phyloP scores from a whole-genome alignment of 352 stramenopile genomes.

The Pythium apleroticum region DNA sequence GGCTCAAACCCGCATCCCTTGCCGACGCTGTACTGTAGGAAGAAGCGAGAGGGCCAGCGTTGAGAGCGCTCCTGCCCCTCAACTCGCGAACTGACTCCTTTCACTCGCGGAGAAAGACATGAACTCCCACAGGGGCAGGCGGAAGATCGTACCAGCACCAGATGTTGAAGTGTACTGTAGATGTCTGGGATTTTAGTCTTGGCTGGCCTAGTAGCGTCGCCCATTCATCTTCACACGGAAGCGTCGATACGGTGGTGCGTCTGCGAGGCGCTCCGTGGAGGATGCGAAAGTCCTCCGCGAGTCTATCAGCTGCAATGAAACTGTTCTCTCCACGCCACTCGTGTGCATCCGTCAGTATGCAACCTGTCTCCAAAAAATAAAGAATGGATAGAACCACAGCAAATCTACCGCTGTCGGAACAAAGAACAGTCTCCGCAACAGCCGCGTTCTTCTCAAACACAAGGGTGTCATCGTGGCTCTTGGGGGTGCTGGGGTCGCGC shows the following conservation, averaged over 20 bases:
- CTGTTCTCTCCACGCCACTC: too few relatives aligned
- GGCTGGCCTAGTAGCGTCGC: too few relatives aligned
- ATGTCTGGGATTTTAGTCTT: background rate
- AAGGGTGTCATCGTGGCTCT: background rate
- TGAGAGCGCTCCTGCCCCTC: background rate
- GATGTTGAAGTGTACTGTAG: background rate
- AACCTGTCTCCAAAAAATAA: too few relatives aligned
- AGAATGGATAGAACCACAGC: too few relatives aligned
- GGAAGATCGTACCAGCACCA: conserved; percentile 1
- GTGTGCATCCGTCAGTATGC: too few relatives aligned
- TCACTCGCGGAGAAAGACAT: background rate
- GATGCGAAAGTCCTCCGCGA: too few relatives aligned
- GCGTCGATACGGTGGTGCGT: too few relatives aligned
- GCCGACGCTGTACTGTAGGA: background rate
- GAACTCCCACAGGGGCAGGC: background rate
- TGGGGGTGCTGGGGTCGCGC: background rate
- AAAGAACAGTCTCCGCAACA: too few relatives aligned
- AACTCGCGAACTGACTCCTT: conserved; percentile 6
- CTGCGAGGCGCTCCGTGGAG: too few relatives aligned
- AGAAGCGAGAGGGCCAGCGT: background rate
- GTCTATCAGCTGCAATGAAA: too few relatives aligned
- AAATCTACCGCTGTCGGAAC: too few relatives aligned
- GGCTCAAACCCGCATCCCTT: background rate
- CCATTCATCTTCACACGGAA: too few relatives aligned
- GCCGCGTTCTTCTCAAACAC: background rate